Percentiles rank a stretch among this genome's conserved stretches.
Conservation (phyloP, 495 filamentous ascomycete species). For the Chaetomium fimeti region DNA sequence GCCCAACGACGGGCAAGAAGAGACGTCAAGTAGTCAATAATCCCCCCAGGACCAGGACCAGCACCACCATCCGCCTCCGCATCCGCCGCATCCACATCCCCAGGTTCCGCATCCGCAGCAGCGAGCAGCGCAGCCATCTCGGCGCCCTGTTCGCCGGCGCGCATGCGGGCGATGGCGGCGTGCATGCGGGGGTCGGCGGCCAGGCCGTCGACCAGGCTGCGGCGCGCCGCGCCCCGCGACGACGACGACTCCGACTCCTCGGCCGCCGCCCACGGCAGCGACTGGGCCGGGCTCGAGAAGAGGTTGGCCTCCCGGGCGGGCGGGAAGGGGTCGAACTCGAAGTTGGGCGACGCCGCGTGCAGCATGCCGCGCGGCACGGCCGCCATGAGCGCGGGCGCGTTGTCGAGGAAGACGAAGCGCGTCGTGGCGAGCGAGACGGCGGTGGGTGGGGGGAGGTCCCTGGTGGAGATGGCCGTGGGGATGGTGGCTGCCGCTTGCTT, state of each 20-base stretch:
- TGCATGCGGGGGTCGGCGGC: too few species aligned
- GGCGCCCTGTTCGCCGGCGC: too few species aligned
- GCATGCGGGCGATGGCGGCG: background rate
- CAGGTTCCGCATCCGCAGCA: background rate
- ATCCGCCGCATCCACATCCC: background rate
- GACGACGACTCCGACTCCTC: too few species aligned
- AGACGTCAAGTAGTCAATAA: conserved; percentile 3
- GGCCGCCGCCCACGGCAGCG: conserved; percentile 37
- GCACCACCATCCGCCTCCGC: background rate
- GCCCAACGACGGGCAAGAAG: background rate
- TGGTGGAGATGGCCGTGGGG: conserved; percentile 37
- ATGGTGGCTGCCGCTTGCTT: conserved; percentile 62
- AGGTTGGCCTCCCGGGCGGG: conserved; percentile 50
- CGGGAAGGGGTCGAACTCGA: conserved; percentile 69
- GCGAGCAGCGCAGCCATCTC: background rate
- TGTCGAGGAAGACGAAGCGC: conserved; percentile 75
- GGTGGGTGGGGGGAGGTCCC: conserved; percentile 48
- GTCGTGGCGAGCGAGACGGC: conserved; percentile 57
- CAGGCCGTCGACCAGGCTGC: too few species aligned
- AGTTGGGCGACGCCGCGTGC: conserved; percentile 47
- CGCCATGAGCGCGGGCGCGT: conserved; percentile 63
- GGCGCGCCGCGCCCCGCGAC: too few species aligned
- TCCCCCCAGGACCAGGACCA: too few species aligned
- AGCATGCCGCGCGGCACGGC: conserved; percentile 56
- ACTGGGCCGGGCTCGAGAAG: conserved; percentile 45